Conservation (phyloP, 306 rosid genomes). For the Cotoneaster glaucophyllus region DNA sequence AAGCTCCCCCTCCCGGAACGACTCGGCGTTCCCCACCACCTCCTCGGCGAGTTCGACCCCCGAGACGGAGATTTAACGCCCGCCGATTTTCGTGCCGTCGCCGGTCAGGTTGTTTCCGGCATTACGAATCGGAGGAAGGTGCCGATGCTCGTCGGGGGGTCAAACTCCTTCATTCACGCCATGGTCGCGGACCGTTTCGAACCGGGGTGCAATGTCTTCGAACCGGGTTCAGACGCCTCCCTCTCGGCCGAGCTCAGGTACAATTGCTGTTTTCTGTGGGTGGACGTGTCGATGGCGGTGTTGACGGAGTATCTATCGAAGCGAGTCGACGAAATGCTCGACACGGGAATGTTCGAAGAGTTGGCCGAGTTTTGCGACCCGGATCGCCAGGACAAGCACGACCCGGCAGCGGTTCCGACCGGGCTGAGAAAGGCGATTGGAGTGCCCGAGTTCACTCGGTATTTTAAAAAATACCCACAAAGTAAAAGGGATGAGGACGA, state of each 20-base stretch:
- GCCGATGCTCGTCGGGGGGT: conserved; percentile 78
- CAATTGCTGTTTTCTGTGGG: conserved; percentile 81
- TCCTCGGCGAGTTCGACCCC: conserved; percentile 60
- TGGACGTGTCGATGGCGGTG: conserved; percentile 59
- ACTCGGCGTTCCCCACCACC: conserved; percentile 59
- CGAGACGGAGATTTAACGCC: conserved; percentile 41
- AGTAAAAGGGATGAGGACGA: background rate
- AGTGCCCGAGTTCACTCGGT: conserved; percentile 72
- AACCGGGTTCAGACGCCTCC: background rate
- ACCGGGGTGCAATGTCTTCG: conserved; percentile 34
- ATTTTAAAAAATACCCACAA: conserved; percentile 34
- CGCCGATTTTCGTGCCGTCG: conserved; percentile 45
- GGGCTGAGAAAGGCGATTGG: conserved; percentile 85
- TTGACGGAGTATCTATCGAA: conserved; percentile 38
- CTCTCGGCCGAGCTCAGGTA: conserved; percentile 50
- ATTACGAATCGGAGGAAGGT: conserved; percentile 33
- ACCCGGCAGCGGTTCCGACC: conserved; percentile 15
- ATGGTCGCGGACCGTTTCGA: conserved; percentile 45
- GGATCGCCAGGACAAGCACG: background rate
- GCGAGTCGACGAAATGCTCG: conserved; percentile 89
- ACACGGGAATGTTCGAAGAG: conserved; percentile 79
- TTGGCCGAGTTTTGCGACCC: conserved; percentile 58
- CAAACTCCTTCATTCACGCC: conserved; percentile 79
- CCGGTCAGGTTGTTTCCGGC: conserved; percentile 23
- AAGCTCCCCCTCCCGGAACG: conserved; percentile 61